Conservation (phyloP, 257 asterid genomes). For the Oldenlandia corymbosa region DNA sequence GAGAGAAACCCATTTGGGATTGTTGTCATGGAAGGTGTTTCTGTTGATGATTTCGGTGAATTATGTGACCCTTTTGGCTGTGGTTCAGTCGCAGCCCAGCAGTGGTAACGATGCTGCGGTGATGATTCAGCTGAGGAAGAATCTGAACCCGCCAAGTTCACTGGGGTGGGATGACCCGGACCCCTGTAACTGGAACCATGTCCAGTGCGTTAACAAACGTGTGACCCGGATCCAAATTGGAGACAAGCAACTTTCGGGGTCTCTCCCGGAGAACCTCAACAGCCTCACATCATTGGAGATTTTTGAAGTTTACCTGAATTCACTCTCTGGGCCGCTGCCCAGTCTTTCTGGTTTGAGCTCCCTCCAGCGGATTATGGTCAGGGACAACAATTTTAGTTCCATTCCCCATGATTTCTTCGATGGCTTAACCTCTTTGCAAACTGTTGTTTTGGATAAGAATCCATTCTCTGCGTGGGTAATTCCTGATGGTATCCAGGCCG, state of each 20-base stretch:
- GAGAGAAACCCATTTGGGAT: slow-evolving; percentile 20
- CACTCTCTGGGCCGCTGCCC: slow-evolving; percentile 61
- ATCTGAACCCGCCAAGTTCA: slow-evolving; percentile 26
- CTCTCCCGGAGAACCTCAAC: slow-evolving; percentile 46
- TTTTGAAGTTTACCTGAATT: slow-evolving; percentile 51
- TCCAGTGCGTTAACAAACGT: slow-evolving; percentile 14
- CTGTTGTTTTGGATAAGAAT: slow-evolving; percentile 53
- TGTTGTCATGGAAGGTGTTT: background rate
- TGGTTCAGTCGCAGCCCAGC: slow-evolving; percentile 16
- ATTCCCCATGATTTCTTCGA: slow-evolving; percentile 72
- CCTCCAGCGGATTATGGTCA: slow-evolving; percentile 37
- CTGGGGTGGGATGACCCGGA: slow-evolving; percentile 26
- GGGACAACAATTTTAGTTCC: slow-evolving; percentile 48
- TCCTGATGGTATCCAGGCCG: slow-evolving; percentile 42
- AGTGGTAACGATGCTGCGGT: slow-evolving; percentile 29
- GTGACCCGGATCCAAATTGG: slow-evolving; percentile 71
- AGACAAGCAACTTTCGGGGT: slow-evolving; percentile 38
- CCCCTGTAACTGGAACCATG: slow-evolving; percentile 24
- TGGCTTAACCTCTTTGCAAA: slow-evolving; percentile 53
- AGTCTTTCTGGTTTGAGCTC: slow-evolving; percentile 51
- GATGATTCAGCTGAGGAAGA: slow-evolving; percentile 25
- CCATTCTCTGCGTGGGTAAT: slow-evolving; percentile 51
- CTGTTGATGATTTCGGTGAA: slow-evolving; percentile 1
- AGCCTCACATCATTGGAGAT: slow-evolving; percentile 39
- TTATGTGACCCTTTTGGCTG: background rate